These are phyloP conservation scores for Lentinus tigrinus DNA, from an alignment of 768 basidiomycete species.

Conservation along the genomic window DNA sequence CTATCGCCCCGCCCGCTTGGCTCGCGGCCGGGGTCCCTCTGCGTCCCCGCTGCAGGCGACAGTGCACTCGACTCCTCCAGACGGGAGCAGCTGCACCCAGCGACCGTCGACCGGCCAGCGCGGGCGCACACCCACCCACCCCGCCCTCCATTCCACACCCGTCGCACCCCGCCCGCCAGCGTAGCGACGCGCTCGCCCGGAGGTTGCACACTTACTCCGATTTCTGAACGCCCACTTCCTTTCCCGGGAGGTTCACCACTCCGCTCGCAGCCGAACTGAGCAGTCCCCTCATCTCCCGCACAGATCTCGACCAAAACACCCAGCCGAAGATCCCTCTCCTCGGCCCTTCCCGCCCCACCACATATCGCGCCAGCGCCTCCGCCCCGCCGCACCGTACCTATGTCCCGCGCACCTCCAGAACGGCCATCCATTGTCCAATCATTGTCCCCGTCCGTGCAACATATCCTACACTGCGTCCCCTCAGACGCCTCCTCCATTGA, in stretches of 20 bases:
- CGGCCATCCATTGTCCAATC: neutral
- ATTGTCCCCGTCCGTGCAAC: slow-evolving; percentile 1
- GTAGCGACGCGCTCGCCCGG: neutral
- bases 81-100: too few species aligned
- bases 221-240: slow-evolving; percentile 5
- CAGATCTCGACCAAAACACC: slow-evolving; percentile 16
- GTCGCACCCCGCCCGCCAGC: neutral
- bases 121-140: too few species aligned
- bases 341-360: slow-evolving; percentile 11
- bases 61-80: too few species aligned
- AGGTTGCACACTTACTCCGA: slow-evolving; percentile 9
- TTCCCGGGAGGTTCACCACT: slow-evolving; percentile 10
- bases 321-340: slow-evolving; percentile 23
- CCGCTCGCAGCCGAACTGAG: slow-evolving; percentile 23
- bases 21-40: too few species aligned
- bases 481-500: neutral
- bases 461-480: slow-evolving; percentile 3
- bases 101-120: neutral
- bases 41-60: too few species aligned
- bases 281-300: slow-evolving; percentile 19
- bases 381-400: neutral
- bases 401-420: neutral
- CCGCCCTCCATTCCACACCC: neutral
- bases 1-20: slow-evolving; percentile 4
- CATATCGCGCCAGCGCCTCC: slow-evolving; percentile 2